Evolutionary conservation across 805 yeast species (phyloP), one percentile per base, ranked within the genome.

Genomic region (Naumovozyma baii): DNA sequence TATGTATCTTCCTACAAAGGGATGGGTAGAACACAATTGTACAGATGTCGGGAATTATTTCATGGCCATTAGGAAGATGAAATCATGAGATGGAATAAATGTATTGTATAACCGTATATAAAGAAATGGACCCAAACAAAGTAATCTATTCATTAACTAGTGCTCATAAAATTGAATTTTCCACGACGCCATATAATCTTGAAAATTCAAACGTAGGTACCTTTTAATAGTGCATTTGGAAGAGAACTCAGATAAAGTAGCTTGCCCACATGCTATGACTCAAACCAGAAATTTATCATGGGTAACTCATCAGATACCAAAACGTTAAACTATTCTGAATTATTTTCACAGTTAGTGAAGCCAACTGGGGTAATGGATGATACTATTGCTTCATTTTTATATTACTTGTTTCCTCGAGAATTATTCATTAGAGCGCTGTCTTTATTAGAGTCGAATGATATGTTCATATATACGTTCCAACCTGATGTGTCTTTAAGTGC

Each of bases 11-110:
- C 97, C 97, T 3, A 70, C 78, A 7, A 68, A 64, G 33, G 98
- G 96, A 1, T 92, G 97, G 98, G 69, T 68, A 28, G 78, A 80
- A 51, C 83, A 85, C 16, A 54, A 63, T 15, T 64, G 62, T 37
- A 69, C 80, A 2, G 64, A 70, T 38, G 64, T 79, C 15, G 97
- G 98, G 1, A 90, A 90, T 61, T 90, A 86, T 60, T 76, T 87
- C 58, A 75, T 88, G 83, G 96, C 96, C 0, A 72, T 86, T n/a
- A 74, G 67, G 59, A 72, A 76, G 62, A 36, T 48, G 5, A 33
- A 46, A 22, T 22, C 26, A 22, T 7, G 26, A 22, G 9, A 7
- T 7, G 10, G 26, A 22, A 22, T 22, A 22, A 22, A 7, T 7
- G 10, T 22, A 7, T 10, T 22, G 26, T 22, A 22, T 22, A 22